Evolutionary conservation across 192 early-diverging fungal genomes (phyloP), one percentile per base, ranked within the genome.

Genomic region (Mortierella claussenii): DNA sequence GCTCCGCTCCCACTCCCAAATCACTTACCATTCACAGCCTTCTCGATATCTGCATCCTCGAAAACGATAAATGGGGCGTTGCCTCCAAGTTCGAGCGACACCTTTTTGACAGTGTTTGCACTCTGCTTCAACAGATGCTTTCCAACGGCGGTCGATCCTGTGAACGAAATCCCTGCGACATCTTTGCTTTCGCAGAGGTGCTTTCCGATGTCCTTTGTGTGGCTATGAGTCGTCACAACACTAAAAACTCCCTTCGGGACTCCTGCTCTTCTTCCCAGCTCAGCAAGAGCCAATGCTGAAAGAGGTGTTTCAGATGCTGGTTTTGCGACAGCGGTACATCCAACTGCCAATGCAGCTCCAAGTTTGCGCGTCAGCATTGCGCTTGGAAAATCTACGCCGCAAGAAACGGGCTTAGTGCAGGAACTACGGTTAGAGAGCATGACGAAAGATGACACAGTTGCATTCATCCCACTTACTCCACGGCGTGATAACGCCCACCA

Each of bases 291-390:
- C 20, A 88, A 50, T 17, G 85, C 82, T 1, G 87, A 88, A 21
- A 80, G 69, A 18, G 86, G 87, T 7, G 84, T 87, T 54, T 86
- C 86, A 9, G 87, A 51, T 1, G 75, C 84, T 32, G 93, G 91
- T 55, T 94, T 94, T n/a, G 90, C 74, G 9, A 94, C 88, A 11
- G 86, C 80, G 0, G 89, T 86, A 75, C 91, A 93, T 33, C 93
- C 93, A 30, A 91, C 93, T 5, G 91, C 91, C 45, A 94, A 43
- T 0, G 93, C 92, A 3, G 93, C 91, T 17, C 87, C 88, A 11
- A 88, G 65, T 64, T 95, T 94, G 44, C 91, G 79, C 0, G 91
- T 89, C 21, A 93, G 82, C 92, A 96, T 96, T 8, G 95, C 95
- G 59, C 78, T 87, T 1, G 96, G 96, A 65, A 94, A 95, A 68